phyloP scores from a whole-genome alignment of 805 yeast genomes.

The Saccharomycopsis oosterbeekiorum region DNA sequence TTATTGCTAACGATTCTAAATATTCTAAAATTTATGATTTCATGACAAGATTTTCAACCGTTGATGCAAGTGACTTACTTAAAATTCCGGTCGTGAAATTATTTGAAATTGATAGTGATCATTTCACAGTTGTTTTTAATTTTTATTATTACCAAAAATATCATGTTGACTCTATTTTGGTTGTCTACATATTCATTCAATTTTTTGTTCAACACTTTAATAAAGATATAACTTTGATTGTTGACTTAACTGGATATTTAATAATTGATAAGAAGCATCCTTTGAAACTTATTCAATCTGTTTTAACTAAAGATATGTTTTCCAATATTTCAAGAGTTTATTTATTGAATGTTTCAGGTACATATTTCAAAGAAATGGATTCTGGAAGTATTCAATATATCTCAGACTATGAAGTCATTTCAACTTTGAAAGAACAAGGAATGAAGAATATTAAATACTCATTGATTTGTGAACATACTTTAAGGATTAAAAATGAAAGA shows the following conservation, averaged over 20 bases:
- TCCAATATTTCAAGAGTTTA: background rate
- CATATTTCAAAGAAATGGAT: background rate
- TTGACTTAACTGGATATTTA: conserved; percentile 59
- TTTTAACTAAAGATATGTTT: conserved; percentile 3
- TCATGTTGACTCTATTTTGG: conserved; percentile 4
- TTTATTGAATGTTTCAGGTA: background rate
- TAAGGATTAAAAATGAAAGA: conserved; percentile 34
- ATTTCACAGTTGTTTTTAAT: conserved; percentile 52
- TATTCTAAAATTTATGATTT: conserved; percentile 55
- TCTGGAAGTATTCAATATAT: background rate
- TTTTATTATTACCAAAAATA: conserved; percentile 29
- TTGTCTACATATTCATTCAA: conserved; percentile 43
- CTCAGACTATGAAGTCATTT: background rate
- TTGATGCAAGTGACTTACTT: conserved; percentile 36
- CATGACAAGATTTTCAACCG: conserved; percentile 50
- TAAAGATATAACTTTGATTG: conserved; percentile 45
- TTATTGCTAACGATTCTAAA: conserved; percentile 39
- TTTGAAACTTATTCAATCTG: background rate
- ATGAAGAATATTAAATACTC: background rate
- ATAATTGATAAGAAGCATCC: conserved; percentile 8
- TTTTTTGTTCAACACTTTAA: conserved; percentile 67
- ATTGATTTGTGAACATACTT: conserved; percentile 25
- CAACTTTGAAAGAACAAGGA: background rate
- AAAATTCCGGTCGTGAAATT: conserved; percentile 47
- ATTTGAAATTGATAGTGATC: conserved; percentile 58